Conservation (phyloP, 768 basidiomycete genomes). For the Lactifluus piperatus region DNA sequence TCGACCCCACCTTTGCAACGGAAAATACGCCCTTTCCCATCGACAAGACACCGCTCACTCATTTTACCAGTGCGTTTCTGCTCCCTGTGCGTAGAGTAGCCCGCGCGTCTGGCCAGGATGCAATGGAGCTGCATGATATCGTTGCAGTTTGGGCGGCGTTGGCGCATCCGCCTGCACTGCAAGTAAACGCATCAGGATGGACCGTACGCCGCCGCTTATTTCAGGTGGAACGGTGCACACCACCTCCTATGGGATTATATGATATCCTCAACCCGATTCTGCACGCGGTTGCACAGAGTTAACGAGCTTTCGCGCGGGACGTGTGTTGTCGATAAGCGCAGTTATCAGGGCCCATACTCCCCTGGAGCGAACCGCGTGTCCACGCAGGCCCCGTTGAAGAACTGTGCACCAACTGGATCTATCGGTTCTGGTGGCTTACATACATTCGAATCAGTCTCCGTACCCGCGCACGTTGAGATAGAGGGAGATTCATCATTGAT, state of each 20-base stretch:
- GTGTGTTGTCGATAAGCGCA: constrained; percentile 75
- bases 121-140: constrained; percentile 86
- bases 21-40: constrained; percentile 39
- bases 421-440: constrained; percentile 17
- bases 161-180: constrained; percentile 43
- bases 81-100: constrained; percentile 70
- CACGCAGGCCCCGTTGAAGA: constrained; percentile 46
- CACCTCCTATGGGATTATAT: neutral
- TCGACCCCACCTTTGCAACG: constrained; percentile 56
- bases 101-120: constrained; percentile 70
- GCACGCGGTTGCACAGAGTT: constrained; percentile 31
- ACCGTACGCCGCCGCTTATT: constrained; percentile 23
- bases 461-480: constrained; percentile 48
- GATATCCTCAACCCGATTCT: neutral
- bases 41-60: constrained; percentile 51
- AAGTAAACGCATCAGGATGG: constrained; percentile 47
- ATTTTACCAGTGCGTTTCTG: constrained; percentile 76
- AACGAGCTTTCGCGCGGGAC: constrained; percentile 83
- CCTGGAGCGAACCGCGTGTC: constrained; percentile 57
- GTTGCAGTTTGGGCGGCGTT: constrained; percentile 85
- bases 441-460: constrained; percentile 39
- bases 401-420: constrained; percentile 25
- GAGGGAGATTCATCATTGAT: constrained; percentile 26
- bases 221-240: constrained; percentile 15
- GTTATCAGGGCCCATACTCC: constrained; percentile 53